These are phyloP conservation scores for Mortierella sp. DNA, from an alignment of 371 early-diverging fungal genomes.

Conservation along the genomic window DNA sequence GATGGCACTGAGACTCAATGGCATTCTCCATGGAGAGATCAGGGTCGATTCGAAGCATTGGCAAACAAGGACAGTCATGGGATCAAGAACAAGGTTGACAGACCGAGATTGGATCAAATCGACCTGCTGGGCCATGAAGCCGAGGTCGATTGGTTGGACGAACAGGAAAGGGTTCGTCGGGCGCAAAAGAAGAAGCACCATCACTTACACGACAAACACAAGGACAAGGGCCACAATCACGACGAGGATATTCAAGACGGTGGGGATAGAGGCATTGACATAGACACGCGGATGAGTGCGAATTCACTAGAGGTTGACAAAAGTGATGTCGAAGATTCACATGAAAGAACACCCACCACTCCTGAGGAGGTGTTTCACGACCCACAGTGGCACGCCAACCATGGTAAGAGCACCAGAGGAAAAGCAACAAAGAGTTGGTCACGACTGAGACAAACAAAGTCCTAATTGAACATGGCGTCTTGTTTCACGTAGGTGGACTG, in stretches of 20 bases:
- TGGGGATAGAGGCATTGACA: background rate
- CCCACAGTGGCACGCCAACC: slow-evolving; percentile 20
- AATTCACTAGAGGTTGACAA: background rate
- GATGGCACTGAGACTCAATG: background rate
- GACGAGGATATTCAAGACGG: background rate
- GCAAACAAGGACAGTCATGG: background rate
- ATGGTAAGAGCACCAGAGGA: slow-evolving; percentile 15
- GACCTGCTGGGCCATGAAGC: slow-evolving; percentile 35
- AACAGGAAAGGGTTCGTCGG: slow-evolving; percentile 9
- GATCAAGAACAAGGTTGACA: background rate
- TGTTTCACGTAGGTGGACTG: slow-evolving; percentile 23
- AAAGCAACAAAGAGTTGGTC: too few species aligned
- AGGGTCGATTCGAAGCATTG: slow-evolving; percentile 9
- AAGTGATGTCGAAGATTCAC: background rate
- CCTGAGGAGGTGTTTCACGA: slow-evolving; percentile 9
- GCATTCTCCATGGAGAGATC: slow-evolving; percentile 15
- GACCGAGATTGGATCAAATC: slow-evolving; percentile 24
- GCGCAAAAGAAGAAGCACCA: slow-evolving; percentile 1
- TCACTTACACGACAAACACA: background rate
- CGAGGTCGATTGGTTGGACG: slow-evolving; percentile 30
- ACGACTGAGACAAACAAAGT: too few species aligned
- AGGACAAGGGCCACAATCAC: background rate
- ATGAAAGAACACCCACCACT: background rate
- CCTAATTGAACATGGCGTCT: background rate
- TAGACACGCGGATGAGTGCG: background rate